A percentile compares a stretch with the other conserved stretches of the same genome.
Conservation (phyloP, 139 green algal species). For the Zygnema circumcarinatum region DNA sequence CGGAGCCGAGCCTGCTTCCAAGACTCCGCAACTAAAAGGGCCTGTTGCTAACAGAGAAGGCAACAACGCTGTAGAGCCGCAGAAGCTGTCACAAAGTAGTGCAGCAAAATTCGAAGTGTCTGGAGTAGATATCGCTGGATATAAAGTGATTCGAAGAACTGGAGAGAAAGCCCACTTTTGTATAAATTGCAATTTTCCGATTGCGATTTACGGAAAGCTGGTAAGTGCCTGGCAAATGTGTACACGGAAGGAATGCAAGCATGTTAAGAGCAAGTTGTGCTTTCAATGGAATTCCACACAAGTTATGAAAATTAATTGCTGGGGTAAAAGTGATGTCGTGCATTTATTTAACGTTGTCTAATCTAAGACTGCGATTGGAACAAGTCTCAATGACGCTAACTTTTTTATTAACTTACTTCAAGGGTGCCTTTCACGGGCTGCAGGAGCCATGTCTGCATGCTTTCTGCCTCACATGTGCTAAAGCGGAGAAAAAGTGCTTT, state of each 20-base stretch:
- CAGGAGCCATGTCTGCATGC: background rate
- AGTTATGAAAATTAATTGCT: too few species aligned
- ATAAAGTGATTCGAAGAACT: conserved; percentile 21
- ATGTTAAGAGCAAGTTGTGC: too few species aligned
- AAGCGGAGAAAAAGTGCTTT: background rate
- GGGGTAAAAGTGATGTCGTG: too few species aligned
- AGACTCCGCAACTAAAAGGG: background rate
- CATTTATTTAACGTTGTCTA: too few species aligned
- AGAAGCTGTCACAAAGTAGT: background rate
- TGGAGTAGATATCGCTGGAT: conserved; percentile 9
- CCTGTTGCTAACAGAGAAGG: background rate
- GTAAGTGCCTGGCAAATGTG: background rate
- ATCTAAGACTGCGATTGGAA: too few species aligned
- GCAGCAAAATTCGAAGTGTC: background rate
- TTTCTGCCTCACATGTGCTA: background rate
- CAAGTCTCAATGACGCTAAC: too few species aligned
- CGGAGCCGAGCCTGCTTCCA: background rate
- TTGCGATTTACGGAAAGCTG: conserved; percentile 2
- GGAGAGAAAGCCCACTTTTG: conserved; percentile 20
- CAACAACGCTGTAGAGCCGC: background rate
- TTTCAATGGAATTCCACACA: too few species aligned
- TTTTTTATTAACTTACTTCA: too few species aligned
- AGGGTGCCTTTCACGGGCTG: too few species aligned
- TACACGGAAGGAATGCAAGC: conserved; percentile 9
- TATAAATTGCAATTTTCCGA: conserved; percentile 15